These are phyloP conservation scores for Camelina sativa DNA, from an alignment of 345 rosid species.

Conservation along the genomic window DNA sequence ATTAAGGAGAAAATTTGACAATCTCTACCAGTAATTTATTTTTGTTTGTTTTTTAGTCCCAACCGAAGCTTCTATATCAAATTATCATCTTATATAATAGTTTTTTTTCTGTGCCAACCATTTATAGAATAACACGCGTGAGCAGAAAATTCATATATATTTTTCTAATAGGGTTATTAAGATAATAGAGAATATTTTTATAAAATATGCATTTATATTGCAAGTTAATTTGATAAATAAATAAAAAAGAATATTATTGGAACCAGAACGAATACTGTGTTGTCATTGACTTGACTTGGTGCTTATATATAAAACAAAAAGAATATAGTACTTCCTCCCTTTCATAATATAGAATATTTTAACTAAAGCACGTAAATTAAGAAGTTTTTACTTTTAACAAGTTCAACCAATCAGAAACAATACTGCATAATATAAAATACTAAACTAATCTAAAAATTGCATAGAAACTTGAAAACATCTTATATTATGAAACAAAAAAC, in stretches of 20 bases:
- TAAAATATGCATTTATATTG: slow-evolving; percentile 23
- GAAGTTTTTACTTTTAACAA: no score
- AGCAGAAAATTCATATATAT: slow-evolving; percentile 1
- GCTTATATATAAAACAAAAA: slow-evolving; percentile 1
- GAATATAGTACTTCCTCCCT: no score
- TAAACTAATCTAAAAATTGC: no score
- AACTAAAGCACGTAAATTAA: no score
- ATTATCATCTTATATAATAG: background rate
- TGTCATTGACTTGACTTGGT: slow-evolving; percentile 50
- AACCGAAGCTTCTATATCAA: slow-evolving; percentile 41
- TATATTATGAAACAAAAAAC: no score
- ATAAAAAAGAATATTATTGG: slow-evolving; percentile 3
- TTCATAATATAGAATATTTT: no score
- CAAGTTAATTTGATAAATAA: slow-evolving; percentile 24
- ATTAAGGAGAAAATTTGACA: slow-evolving; percentile 41
- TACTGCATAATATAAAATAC: no score
- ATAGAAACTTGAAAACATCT: no score
- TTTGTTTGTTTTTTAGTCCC: slow-evolving; percentile 10
- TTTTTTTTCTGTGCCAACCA: slow-evolving; percentile 43
- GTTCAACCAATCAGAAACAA: no score
- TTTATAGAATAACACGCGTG: slow-evolving; percentile 52
- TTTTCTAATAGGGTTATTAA: slow-evolving; percentile 5
- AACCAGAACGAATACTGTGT: slow-evolving; percentile 28
- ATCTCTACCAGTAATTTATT: slow-evolving; percentile 47
- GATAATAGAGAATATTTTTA: slow-evolving; percentile 34